Percentiles rank a stretch among this genome's conserved stretches.
phyloP scores from a whole-genome alignment of 2,329 filamentous ascomycete species.

The Ceratocystis papillata region DNA sequence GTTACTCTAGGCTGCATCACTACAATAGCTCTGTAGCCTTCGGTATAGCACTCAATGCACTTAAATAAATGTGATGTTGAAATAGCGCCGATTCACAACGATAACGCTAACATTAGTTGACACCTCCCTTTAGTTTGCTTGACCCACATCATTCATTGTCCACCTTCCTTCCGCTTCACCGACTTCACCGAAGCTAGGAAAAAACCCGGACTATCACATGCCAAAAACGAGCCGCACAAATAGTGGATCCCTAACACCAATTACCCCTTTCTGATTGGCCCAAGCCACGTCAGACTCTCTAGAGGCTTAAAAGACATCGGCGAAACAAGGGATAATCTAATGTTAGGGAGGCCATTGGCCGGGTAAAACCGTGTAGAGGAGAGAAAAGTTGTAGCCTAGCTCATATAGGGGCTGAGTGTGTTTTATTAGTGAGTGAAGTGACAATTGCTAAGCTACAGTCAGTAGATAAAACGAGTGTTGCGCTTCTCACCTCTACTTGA shows the following conservation, averaged over 20 bases:
- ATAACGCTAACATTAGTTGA: no score
- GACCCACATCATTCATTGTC: no score
- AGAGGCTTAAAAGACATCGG: not conserved
- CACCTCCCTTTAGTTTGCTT: no score
- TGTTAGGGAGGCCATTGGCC: not conserved
- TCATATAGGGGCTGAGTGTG: not conserved
- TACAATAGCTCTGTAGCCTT: no score
- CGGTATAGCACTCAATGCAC: no score
- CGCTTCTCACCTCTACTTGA: not conserved
- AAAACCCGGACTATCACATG: conserved; percentile 18
- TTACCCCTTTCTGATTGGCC: not conserved
- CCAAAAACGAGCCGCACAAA: conserved; percentile 13
- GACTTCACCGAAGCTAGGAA: not conserved
- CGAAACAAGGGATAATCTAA: conserved; percentile 10
- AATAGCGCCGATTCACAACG: no score
- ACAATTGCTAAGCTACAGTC: not conserved
- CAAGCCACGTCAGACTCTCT: no score
- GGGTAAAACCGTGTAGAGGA: not conserved
- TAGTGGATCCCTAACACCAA: not conserved
- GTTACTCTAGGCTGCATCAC: no score
- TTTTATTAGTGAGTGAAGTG: not conserved
- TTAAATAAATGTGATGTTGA: no score
- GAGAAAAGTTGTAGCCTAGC: not conserved
- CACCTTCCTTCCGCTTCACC: not conserved
- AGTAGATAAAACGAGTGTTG: not conserved